Evolutionary conservation across 371 early-diverging fungal genomes (phyloP), one percentile per base, ranked within the genome.

Genomic region (Syncephalastrum monosporum): DNA sequence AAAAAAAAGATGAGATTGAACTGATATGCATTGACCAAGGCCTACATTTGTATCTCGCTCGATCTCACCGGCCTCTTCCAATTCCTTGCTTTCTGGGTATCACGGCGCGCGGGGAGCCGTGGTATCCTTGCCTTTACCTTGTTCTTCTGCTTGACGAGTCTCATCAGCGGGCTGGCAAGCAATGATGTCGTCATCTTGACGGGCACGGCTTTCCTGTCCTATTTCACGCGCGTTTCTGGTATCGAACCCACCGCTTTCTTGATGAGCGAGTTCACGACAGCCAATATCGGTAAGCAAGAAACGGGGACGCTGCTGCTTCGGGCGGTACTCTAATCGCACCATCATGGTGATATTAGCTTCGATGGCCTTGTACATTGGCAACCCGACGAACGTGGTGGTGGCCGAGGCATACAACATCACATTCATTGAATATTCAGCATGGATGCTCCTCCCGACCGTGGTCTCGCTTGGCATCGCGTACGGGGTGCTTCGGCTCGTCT

Each of bases 141-240:
- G 19, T 88, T 91, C 45, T 91, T 86, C 54, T 56, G 85, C 1
- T 66, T 93, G 29, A 84, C 84, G n/a, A 75, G 83, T 10, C 54
- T 88, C 16, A 83, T 91, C 84, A 89, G 90, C 43, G 82, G 83
- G 0, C 63, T 91, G 41, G 83, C 92, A 4, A 87, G 88, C 49
- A 93, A 92, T 58, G 94, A 93, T 63, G 91, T 91, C 4, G 91
- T 86, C 17, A 83, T 92, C 27, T 61, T 93, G 56, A 90, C 91
- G 13, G 85, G 89, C 45, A 92, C 92, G 0, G 88, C 90, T 1
- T 89, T 92, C 59, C 60, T 91, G 42, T 82, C 86, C 25, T 86
- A 91, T 53, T 86, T 86, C 47, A 79, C 91, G 3, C 74, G 76
- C 47, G 80, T 82, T 1, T 81, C 85, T 1, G 85, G 83, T 50